phyloP scores from a whole-genome alignment of 2,329 filamentous ascomycete species.

The Penicillium sp. region DNA sequence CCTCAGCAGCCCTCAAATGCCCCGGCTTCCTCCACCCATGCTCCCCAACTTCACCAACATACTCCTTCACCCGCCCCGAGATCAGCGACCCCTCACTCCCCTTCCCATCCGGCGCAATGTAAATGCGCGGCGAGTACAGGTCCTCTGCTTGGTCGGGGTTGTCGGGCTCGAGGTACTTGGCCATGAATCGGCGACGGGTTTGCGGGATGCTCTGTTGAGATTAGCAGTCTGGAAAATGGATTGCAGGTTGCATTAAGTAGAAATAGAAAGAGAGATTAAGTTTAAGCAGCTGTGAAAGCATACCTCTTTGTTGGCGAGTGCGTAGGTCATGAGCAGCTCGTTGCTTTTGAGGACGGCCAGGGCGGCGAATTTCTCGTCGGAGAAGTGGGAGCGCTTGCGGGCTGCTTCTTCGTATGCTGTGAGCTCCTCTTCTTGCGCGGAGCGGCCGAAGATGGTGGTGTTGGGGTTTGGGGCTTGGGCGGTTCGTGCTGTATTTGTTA shows the following conservation, averaged over 20 bases:
- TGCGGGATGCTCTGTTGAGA: slow-evolving; percentile 38
- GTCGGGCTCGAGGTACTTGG: slow-evolving; percentile 34
- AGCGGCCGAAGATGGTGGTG: background rate
- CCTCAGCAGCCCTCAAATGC: slow-evolving; percentile 4
- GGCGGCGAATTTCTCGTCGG: slow-evolving; percentile 38
- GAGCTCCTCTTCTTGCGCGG: background rate
- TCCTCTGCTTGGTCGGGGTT: slow-evolving; percentile 27
- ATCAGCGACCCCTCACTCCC: slow-evolving; percentile 18
- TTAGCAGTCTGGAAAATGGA: background rate
- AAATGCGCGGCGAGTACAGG: slow-evolving; percentile 29
- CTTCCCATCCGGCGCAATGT: slow-evolving; percentile 18
- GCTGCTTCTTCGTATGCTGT: slow-evolving; percentile 1
- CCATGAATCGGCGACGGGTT: slow-evolving; percentile 36
- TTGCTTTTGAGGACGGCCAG: slow-evolving; percentile 38
- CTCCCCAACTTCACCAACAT: slow-evolving; percentile 15
- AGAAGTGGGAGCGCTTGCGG: slow-evolving; percentile 20
- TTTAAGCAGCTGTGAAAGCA: too few relatives aligned
- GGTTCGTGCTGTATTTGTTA: background rate
- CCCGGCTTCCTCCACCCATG: slow-evolving; percentile 18
- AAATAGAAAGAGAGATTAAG: too few relatives aligned
- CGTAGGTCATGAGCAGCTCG: slow-evolving; percentile 42
- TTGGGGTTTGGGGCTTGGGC: background rate
- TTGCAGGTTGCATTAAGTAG: too few relatives aligned
- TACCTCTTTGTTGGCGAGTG: slow-evolving; percentile 36
- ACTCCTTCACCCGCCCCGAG: slow-evolving; percentile 14